Evolutionary conservation across 306 rosid genomes (phyloP), one percentile per base, ranked within the genome.

Genomic region (Sechiopsis laciniata): DNA sequence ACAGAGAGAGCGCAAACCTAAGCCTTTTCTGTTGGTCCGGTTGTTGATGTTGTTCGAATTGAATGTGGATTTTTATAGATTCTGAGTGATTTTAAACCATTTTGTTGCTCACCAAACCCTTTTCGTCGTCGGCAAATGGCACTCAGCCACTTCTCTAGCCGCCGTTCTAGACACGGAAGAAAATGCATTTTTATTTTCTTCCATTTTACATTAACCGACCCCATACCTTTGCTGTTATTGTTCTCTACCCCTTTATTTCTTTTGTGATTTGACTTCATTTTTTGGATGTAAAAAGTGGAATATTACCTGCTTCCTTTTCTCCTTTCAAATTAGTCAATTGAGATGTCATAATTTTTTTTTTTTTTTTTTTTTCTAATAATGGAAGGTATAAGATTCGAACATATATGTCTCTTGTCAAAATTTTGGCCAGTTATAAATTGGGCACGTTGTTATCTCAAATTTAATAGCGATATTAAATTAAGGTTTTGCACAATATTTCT

Each of bases 1-100:
- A 58, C n/a, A n/a, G n/a, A 48, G 46, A 69, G 55, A 51, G 12
- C 73, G 46, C 73, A 48, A 20, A 48, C 73, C 73, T 46, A 17
- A 3, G 71, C 10, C 29, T 64, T 53, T n/a, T 8, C 50, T 63
- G 22, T 63, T 22, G 1, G 71, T 9, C 24, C 17, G 4, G 5
- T 67, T 24, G 10, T 32, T 32, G 4, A 5, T 35, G 20, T 17
- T 26, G 35, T 35, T 45, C 2, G 72, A 67, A 67, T 0, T 12
- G 55, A 46, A 67, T 46, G 37, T 17, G 19, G 17, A 6, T 46
- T 67, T 67, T 46, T 8, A 40, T 15, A 40, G 8, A 21, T 67
- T 46, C 7, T 6, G 58, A 17, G 21, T 17, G 21, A 7, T 71
- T 50, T 71, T 13, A 46, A 70, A 71, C 24, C 14, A 10, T 10